Conservation (phyloP, 768 basidiomycete genomes). For the Agaricus sinodeliciosus region DNA sequence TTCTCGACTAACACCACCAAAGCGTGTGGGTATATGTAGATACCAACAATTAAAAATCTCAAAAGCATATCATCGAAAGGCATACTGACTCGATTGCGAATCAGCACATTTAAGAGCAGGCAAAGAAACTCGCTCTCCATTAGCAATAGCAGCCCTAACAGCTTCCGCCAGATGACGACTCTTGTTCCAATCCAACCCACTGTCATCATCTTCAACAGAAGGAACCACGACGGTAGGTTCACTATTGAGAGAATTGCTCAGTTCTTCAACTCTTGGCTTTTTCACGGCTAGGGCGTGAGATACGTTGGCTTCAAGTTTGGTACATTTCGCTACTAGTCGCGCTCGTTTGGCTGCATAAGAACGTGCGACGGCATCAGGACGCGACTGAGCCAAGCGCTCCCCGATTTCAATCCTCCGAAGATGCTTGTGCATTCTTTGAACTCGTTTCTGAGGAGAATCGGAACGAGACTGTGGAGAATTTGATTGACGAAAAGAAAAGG, state of each 20-base stretch:
- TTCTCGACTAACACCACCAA: not conserved
- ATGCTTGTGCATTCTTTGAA: conserved; percentile 13
- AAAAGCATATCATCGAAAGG: not conserved
- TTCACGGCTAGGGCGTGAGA: conserved; percentile 5
- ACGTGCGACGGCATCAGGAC: conserved; percentile 33
- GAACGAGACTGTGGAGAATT: not conserved
- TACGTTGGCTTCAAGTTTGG: conserved; percentile 6
- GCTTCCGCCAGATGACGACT: conserved; percentile 25
- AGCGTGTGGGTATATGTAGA: not conserved
- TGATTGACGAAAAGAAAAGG: not conserved
- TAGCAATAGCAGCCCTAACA: conserved; percentile 13
- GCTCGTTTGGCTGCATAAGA: conserved; percentile 23
- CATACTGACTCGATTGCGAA: conserved; percentile 7
- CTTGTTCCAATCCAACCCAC: conserved; percentile 29
- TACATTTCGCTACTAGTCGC: conserved; percentile 14
- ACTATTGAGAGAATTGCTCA: not conserved
- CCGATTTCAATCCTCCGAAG: conserved; percentile 23
- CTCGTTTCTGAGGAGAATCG: conserved; percentile 1
- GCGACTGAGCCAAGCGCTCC: conserved; percentile 35
- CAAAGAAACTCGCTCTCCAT: not conserved
- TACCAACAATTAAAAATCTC: not conserved
- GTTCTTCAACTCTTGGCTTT: not conserved
- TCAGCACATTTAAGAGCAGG: conserved; percentile 7
- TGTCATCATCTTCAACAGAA: conserved; percentile 24
- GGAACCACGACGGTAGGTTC: conserved; percentile 19